A percentile compares a stretch with the other conserved stretches of the same genome.
Conservation (phyloP, 768 basidiomycete species). For the Rhizopogon roseolus region DNA sequence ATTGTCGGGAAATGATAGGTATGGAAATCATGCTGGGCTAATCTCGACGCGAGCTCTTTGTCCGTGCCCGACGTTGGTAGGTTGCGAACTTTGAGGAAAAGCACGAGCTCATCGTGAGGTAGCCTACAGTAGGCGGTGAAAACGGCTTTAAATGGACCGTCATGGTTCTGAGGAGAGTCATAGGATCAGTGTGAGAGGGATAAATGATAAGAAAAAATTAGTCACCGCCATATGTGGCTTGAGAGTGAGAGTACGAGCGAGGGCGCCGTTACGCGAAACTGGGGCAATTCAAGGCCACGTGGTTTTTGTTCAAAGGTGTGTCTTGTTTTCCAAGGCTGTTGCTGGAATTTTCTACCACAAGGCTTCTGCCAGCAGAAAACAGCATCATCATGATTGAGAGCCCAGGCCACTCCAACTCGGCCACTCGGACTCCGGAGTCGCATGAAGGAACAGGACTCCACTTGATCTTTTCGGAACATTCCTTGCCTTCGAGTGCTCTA, state of each 20-base stretch:
- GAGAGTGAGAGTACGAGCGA: conserved; percentile 8
- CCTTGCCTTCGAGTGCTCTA: not conserved
- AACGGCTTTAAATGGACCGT: conserved; percentile 38
- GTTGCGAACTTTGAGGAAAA: conserved; percentile 71
- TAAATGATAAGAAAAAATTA: conserved; percentile 6
- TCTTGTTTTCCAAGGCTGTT: not conserved
- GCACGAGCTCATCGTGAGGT: conserved; percentile 59
- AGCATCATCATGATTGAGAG: too few relatives aligned
- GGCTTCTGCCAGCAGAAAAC: not conserved
- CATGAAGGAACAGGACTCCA: too few relatives aligned
- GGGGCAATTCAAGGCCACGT: too few relatives aligned
- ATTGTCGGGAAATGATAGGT: conserved; percentile 54
- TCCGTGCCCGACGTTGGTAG: conserved; percentile 63
- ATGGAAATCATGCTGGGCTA: conserved; percentile 72
- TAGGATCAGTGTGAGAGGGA: conserved; percentile 21
- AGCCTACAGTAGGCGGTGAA: conserved; percentile 67
- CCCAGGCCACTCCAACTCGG: too few relatives aligned
- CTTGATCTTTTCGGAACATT: not conserved
- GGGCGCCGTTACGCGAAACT: too few relatives aligned
- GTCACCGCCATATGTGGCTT: conserved; percentile 36
- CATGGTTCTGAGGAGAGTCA: conserved; percentile 16
- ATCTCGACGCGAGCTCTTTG: conserved; percentile 60
- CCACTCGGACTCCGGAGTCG: too few relatives aligned
- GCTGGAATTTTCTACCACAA: not conserved
- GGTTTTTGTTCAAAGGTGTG: too few relatives aligned